Conservation (phyloP, 805 yeast genomes). For the Yarrowia sp. region DNA sequence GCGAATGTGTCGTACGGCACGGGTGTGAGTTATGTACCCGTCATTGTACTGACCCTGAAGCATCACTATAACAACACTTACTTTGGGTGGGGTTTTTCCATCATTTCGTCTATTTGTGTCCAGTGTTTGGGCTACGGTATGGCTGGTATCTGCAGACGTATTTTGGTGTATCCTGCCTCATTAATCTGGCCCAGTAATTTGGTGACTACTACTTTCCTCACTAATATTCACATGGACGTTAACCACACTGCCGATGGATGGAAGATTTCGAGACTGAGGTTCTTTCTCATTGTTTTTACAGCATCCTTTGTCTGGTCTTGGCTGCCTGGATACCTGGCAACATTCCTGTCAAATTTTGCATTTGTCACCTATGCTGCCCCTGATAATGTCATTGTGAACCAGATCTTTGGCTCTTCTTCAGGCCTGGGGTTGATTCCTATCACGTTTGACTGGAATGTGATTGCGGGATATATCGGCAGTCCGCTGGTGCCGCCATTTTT, state of each 20-base stretch:
- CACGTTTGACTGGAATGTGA: conserved; percentile 68
- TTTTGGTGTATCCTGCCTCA: conserved; percentile 62
- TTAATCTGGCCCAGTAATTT: conserved; percentile 70
- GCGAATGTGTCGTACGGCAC: conserved; percentile 46
- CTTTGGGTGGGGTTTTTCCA: conserved; percentile 54
- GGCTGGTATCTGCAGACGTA: conserved; percentile 60
- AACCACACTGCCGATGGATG: conserved; percentile 60
- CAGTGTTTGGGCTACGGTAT: conserved; percentile 66
- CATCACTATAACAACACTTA: conserved; percentile 45
- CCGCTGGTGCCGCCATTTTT: conserved; percentile 64
- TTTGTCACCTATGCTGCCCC: conserved; percentile 66
- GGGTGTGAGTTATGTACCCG: conserved; percentile 56
- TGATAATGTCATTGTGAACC: conserved; percentile 59
- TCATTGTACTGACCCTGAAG: conserved; percentile 53
- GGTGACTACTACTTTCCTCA: conserved; percentile 57
- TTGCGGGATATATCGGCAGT: conserved; percentile 54
- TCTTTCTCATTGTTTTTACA: conserved; percentile 47
- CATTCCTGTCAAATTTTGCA: conserved; percentile 55
- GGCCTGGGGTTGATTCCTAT: conserved; percentile 68
- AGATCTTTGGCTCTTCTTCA: conserved; percentile 57
- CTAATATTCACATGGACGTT: conserved; percentile 50
- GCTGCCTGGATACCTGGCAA: conserved; percentile 60
- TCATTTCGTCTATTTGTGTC: conserved; percentile 53
- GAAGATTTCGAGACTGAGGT: conserved; percentile 53
- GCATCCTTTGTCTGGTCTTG: conserved; percentile 53